Evolutionary conservation across 768 basidiomycete genomes (phyloP).

Genomic region (Phanerodontia chrysosporium): DNA sequence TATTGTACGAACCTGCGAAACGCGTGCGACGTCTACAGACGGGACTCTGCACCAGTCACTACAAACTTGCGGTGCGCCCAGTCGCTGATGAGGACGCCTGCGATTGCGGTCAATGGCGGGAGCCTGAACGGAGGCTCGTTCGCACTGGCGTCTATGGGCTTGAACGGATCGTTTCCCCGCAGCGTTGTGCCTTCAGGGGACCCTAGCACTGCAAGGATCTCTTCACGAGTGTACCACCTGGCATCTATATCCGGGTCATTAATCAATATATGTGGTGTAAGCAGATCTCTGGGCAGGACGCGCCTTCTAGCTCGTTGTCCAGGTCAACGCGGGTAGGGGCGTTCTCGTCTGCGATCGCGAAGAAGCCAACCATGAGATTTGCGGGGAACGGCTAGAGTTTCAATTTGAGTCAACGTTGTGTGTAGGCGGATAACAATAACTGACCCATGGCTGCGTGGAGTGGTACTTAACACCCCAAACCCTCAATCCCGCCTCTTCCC

Average conservation of each 20-base stretch:
- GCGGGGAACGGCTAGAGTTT: conserved; percentile 76
- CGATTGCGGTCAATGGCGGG: conserved; percentile 76
- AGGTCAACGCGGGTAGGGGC: conserved; percentile 79
- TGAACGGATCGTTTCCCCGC: neutral
- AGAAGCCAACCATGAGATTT: conserved; percentile 89
- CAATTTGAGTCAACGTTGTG: neutral
- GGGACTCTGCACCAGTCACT: conserved; percentile 10
- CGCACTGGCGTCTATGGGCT: neutral
- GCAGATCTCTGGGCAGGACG: neutral
- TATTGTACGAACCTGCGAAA: neutral
- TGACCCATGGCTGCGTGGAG: conserved; percentile 83
- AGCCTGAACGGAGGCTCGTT: conserved; percentile 51
- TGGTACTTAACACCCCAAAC: conserved; percentile 85
- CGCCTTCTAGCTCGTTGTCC: conserved; percentile 91
- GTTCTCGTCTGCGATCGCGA: conserved; percentile 68
- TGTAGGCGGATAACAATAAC: conserved; percentile 15
- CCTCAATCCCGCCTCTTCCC: conserved; percentile 93
- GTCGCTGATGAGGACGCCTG: conserved; percentile 75
- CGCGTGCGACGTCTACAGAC: neutral
- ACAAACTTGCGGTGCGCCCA: conserved; percentile 66
- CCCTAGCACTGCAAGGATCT: conserved; percentile 62
- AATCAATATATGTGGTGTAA: neutral
- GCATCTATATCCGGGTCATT: conserved; percentile 55
- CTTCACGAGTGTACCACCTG: conserved; percentile 78
- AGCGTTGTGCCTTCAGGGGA: conserved; percentile 29